Percentiles rank a stretch among this genome's conserved stretches.
phyloP scores from a whole-genome alignment of 2,329 filamentous ascomycete genomes.

The Colletotrichum tropicicola region DNA sequence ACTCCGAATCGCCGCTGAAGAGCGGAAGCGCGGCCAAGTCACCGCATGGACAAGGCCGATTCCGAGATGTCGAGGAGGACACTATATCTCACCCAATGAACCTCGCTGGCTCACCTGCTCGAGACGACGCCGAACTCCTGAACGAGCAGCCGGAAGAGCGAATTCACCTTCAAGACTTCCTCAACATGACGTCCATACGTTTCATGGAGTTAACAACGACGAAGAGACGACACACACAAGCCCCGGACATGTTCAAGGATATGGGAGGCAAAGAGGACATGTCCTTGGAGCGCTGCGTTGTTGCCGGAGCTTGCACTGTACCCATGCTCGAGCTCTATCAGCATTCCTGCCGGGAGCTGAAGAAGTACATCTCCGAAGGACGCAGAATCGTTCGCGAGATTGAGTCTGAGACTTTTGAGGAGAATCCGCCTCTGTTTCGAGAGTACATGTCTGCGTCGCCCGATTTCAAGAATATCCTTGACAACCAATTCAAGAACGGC shows the following conservation, averaged over 20 bases:
- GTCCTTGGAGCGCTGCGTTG: conserved; percentile 80
- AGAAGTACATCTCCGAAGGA: conserved; percentile 95
- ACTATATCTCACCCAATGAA: conserved; percentile 52
- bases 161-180: conserved; percentile 89
- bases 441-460: conserved; percentile 90
- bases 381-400: conserved; percentile 90
- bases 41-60: conserved; percentile 64
- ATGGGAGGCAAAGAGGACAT: conserved; percentile 59
- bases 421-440: conserved; percentile 90
- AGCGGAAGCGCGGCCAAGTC: conserved; percentile 54
- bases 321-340: conserved; percentile 96
- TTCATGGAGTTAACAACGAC: conserved; percentile 99
- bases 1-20: conserved; percentile 58
- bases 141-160: conserved; percentile 64
- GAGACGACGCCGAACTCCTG: conserved; percentile 52
- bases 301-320: conserved; percentile 89
- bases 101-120: conserved; percentile 51
- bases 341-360: conserved; percentile 93
- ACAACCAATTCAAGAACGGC: conserved; percentile 97
- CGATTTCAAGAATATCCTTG: conserved; percentile 87
- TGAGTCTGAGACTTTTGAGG: conserved; percentile 85
- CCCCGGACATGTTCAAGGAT: conserved; percentile 59
- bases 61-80: conserved; percentile 61
- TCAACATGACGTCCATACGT: conserved; percentile 94
- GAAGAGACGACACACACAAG: conserved; percentile 86